Conservation (phyloP, 1,139 yeast genomes). For the Lizanozyma gosingica region DNA sequence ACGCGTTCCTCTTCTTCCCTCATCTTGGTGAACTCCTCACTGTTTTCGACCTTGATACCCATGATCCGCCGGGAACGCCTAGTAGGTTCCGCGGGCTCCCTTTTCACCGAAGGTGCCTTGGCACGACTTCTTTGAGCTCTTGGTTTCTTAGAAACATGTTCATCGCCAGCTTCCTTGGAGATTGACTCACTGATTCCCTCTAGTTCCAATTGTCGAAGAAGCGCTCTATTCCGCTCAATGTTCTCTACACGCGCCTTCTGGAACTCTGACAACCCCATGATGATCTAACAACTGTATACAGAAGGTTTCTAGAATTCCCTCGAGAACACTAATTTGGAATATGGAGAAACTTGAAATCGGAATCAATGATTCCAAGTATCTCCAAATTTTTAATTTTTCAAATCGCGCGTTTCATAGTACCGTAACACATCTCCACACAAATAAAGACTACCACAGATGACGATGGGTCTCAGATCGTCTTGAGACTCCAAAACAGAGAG, state of each 20-base stretch:
- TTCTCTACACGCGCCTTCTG: constrained; percentile 12
- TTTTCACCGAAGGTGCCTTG: constrained; percentile 15
- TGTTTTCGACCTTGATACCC: constrained; percentile 44
- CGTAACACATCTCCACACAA: constrained; percentile 62
- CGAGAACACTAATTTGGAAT: no score
- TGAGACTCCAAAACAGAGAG: constrained; percentile 9
- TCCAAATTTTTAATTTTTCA: no score
- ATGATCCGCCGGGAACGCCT: constrained; percentile 61
- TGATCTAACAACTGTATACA: no score
- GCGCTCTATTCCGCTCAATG: constrained; percentile 33
- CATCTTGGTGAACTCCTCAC: constrained; percentile 25
- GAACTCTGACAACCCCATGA: constrained; percentile 3
- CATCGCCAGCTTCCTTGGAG: constrained; percentile 16
- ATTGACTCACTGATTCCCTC: constrained; percentile 27
- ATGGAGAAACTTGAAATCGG: no score
- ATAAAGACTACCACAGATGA: constrained; percentile 75
- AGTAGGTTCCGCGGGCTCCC: constrained; percentile 34
- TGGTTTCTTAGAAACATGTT: constrained; percentile 10
- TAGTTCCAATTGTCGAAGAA: constrained; percentile 28
- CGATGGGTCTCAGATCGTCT: constrained; percentile 19
- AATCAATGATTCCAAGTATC: no score
- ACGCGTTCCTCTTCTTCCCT: constrained; percentile 29
- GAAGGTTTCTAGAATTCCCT: no score
- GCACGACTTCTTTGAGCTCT: constrained; percentile 14
- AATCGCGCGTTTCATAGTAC: constrained; percentile 11